A percentile compares a stretch with the other conserved stretches of the same genome.
Conservation (phyloP, 768 basidiomycete species). For the Boletus tomentosulus region DNA sequence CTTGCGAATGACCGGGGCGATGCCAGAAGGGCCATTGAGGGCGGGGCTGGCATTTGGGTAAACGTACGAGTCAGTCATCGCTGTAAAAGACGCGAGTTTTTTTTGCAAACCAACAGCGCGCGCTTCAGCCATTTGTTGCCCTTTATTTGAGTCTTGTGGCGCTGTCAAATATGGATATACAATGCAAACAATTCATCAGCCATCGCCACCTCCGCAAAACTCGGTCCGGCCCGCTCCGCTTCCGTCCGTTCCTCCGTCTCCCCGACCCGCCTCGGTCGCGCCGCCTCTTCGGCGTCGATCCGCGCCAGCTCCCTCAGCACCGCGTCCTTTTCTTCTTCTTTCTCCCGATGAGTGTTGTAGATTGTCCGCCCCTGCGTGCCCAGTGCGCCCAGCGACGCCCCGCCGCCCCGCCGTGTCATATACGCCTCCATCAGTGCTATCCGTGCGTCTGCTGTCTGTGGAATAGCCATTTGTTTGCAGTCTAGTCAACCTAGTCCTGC, state of each 20-base stretch:
- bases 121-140: constrained; percentile 17
- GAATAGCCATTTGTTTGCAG: constrained; percentile 11
- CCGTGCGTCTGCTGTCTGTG: constrained; percentile 34
- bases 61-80: constrained; percentile 73
- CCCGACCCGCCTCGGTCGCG: not conserved
- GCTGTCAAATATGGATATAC: constrained; percentile 33
- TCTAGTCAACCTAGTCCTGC: not conserved
- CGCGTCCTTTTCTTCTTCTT: not conserved
- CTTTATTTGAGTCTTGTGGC: constrained; percentile 36
- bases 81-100: constrained; percentile 34
- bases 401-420: constrained; percentile 16
- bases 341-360: constrained; percentile 16
- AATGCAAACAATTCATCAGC: constrained; percentile 36
- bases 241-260: not conserved
- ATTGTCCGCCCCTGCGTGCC: constrained; percentile 27
- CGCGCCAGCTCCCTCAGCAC: constrained; percentile 8
- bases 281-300: constrained; percentile 25
- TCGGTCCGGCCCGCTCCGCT: not conserved
- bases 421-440: constrained; percentile 30
- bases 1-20: constrained; percentile 62
- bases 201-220: not conserved
- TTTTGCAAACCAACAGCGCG: constrained; percentile 23
- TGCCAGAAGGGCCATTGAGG: constrained; percentile 30
- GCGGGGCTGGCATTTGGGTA: constrained; percentile 63
- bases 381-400: not conserved